Conservation (phyloP, 2,329 filamentous ascomycete species). For the Lachnellula hyalina region DNA sequence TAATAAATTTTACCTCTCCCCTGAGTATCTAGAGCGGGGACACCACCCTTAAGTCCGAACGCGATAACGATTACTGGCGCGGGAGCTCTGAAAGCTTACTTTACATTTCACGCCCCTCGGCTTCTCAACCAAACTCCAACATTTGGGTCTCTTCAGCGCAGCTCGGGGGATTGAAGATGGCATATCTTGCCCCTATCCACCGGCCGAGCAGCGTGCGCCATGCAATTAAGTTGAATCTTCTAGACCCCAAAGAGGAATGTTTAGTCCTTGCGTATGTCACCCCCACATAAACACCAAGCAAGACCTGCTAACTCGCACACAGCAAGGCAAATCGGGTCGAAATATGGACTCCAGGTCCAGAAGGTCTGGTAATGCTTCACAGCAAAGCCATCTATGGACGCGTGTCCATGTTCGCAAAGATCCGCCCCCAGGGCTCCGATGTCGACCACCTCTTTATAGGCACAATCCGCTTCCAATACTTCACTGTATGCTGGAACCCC, state of each 20-base stretch:
- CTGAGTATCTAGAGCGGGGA: not conserved
- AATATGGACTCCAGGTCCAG: slow-evolving; percentile 66
- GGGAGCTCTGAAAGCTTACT: slow-evolving; percentile 2
- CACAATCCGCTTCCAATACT: slow-evolving; percentile 85
- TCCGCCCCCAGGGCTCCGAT: slow-evolving; percentile 66
- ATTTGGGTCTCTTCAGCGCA: not conserved
- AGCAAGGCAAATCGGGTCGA: slow-evolving; percentile 84
- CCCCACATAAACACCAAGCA: slow-evolving; percentile 9
- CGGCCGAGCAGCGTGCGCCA: slow-evolving; percentile 85
- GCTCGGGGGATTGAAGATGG: slow-evolving; percentile 52
- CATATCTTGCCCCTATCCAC: slow-evolving; percentile 92
- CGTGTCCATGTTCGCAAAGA: slow-evolving; percentile 75
- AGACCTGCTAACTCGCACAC: slow-evolving; percentile 11
- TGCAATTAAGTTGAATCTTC: slow-evolving; percentile 74
- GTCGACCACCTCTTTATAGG: slow-evolving; percentile 89
- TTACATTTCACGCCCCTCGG: not conserved
- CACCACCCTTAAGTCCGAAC: slow-evolving; percentile 3
- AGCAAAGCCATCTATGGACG: slow-evolving; percentile 77
- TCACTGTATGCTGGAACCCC: slow-evolving; percentile 79
- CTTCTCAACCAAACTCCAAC: not conserved
- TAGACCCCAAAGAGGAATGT: slow-evolving; percentile 70
- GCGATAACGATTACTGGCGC: slow-evolving; percentile 10
- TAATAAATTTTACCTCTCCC: not conserved
- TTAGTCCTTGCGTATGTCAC: slow-evolving; percentile 75
- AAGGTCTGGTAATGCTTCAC: slow-evolving; percentile 59